Base-by-base conservation (phyloP, 2,329 filamentous ascomycete species). In the Colletotrichum ledebouriae region DNA sequence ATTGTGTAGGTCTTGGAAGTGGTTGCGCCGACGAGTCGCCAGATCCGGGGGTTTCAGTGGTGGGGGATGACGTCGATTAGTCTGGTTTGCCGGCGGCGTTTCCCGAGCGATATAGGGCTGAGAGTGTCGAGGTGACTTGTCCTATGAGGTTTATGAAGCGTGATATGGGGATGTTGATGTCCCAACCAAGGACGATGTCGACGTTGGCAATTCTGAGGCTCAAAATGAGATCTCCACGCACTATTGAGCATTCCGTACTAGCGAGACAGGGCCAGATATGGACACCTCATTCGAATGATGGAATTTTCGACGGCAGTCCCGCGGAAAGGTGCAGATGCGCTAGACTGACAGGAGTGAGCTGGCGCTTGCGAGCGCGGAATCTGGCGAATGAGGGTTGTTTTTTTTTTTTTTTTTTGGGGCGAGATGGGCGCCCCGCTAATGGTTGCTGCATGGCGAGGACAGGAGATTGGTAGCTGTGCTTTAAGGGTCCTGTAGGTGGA, bases 351-450 rank as follows among this genome's bases (percentile, higher is more conserved):
- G 46, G 46, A 22, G 46, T 37, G 22, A 46, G 37, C 47, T 59
- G 55, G 62, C 62, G 37, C 25, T 60, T 60, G 39, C 41, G 46
- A 22, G 47, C 25, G 53, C 44, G 52, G 61, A 59, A 17, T 34
- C 37, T 59, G 56, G 56, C 62, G 47, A 52, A 65, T 65, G 46
- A 44, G 47, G 13, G n/a, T n/a, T n/a, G n/a, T n/a, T 22, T 22
- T 22, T 22, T 22, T 22, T 22, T 22, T 22, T 22, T 22, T 22
- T 22, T 22, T 22, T 22, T 22, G 2, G 22, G 17, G 37, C 56
- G 62, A 46, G 37, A 44, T 46, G 25, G n/a, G 34, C 13, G 4
- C 22, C 22, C 22, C 22, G 22, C 22, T 22, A 22, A 25, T 25
- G 4, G 4, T 4, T 25, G 25, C 25, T 25, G 25, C 25, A 25